These are phyloP conservation scores for Penicillium goetzii DNA, from an alignment of 495 filamentous ascomycete species.

Conservation along the genomic window DNA sequence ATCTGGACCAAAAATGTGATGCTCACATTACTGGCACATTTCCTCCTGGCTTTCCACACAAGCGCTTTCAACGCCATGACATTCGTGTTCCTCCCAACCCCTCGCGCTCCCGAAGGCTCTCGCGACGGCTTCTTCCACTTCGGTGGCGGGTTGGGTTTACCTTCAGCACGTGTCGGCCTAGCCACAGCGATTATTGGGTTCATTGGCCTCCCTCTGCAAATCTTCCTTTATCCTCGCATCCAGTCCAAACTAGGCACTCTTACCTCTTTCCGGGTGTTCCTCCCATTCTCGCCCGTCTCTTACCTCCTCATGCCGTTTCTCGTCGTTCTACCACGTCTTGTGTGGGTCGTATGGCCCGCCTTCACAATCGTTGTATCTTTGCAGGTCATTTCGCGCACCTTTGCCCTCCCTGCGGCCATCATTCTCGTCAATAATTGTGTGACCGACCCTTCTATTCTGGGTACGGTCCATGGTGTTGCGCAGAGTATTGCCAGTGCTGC, in stretches of 20 bases:
- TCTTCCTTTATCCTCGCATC: conserved; percentile 69
- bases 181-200: conserved; percentile 71
- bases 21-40: conserved; percentile 64
- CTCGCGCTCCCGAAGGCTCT: conserved; percentile 54
- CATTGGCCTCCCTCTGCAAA: conserved; percentile 69
- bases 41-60: conserved; percentile 72
- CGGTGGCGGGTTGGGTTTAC: conserved; percentile 71
- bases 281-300: conserved; percentile 66
- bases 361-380: conserved; percentile 65
- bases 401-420: conserved; percentile 67
- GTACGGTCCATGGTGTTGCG: conserved; percentile 71
- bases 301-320: conserved; percentile 72
- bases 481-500: conserved; percentile 63
- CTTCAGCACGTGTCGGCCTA: conserved; percentile 68
- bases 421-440: conserved; percentile 73
- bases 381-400: conserved; percentile 73
- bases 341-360: conserved; percentile 55
- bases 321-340: conserved; percentile 55
- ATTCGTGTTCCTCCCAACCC: conserved; percentile 71
- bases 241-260: conserved; percentile 64
- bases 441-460: conserved; percentile 63
- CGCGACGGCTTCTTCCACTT: conserved; percentile 62
- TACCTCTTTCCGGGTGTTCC: conserved; percentile 58
- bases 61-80: conserved; percentile 76
- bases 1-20: conserved; percentile 68